Evolutionary conservation across 768 basidiomycete genomes (phyloP), one percentile per base, ranked within the genome.

Genomic region (Amanita molliuscula): DNA sequence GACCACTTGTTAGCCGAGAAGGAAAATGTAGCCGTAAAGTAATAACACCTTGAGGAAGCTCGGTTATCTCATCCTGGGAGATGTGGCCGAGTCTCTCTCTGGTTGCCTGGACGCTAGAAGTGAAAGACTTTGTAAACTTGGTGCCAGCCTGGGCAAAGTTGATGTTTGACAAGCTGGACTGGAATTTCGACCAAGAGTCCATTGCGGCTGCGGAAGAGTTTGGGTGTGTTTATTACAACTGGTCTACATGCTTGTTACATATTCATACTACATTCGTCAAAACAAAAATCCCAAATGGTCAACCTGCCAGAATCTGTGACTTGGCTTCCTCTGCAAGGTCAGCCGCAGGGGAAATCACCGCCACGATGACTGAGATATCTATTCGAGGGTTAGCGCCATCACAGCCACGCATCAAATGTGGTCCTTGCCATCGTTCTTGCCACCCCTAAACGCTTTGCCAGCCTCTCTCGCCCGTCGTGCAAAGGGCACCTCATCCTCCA

Each of bases 51-150:
- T 89, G 84, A 21, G 88, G 88, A 45, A 91, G 76, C 67, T 97
- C 96, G 6, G 95, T 98, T 61, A 97, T 93, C 57, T 96, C 96
- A 55, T 91, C 91, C 4, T 85, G 76, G 3, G 89, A 77, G 51
- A 95, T 79, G 61, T 93, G 87, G 18, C 95, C 95, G 3, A 97
- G 73, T 44, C 86, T 76, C 67, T 98, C 95, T 61, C 68, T 78
- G 20, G 90, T 90, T 2, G 89, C 88, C 67, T 93, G 90, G 2
- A 92, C 81, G 58, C 82, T 82, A 20, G 82, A 84, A 59, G 73
- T 82, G 69, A 93, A 79, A 55, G 84, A 83, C 67, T 88, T 91
- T 48, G 81, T 73, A 54, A 92, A 50, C 70, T 81, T 88, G 61
- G 70, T 79, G 47, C 86, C 85, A 1, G 82, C 84, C 63, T 85